These are phyloP conservation scores for Schoenoplectus tabernaemontani DNA, from an alignment of 202 grass and related monocot species.

Conservation along the genomic window DNA sequence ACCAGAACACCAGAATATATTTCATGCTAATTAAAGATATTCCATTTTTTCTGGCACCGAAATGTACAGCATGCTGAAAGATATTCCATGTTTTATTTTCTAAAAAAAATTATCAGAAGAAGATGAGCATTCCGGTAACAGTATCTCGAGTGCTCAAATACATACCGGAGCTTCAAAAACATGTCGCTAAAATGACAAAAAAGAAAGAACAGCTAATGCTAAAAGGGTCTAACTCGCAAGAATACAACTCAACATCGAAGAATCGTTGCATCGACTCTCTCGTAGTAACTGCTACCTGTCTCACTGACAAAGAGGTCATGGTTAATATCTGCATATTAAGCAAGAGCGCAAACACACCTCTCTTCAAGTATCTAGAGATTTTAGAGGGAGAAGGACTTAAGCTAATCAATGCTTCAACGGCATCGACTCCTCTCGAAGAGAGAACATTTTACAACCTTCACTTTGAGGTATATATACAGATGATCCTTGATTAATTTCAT, in stretches of 20 bases:
- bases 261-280: conserved; percentile 16
- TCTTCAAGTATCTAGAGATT: conserved; percentile 45
- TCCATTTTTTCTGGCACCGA: background rate
- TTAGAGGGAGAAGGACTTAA: conserved; percentile 63
- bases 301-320: conserved; percentile 65
- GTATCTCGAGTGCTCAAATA: conserved; percentile 65
- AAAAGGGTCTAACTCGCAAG: conserved; percentile 30
- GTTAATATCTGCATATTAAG: conserved; percentile 49
- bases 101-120: conserved; percentile 43
- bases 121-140: conserved; percentile 74
- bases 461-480: conserved; percentile 58
- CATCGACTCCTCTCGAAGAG: conserved; percentile 25
- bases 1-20: too few species aligned
- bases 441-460: conserved; percentile 72
- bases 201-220: conserved; percentile 52
- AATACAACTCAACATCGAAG: background rate
- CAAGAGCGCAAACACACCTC: conserved; percentile 28
- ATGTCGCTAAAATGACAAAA: conserved; percentile 40
- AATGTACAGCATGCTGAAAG: background rate
- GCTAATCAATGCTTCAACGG: conserved; percentile 55
- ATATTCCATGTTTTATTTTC: background rate
- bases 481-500: background rate
- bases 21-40: too few species aligned
- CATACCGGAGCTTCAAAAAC: conserved; percentile 80
- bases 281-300: conserved; percentile 46